A percentile compares a stretch with the other conserved stretches of the same genome.
Conservation (phyloP, 176 grass and related monocot genomes). For the Elymus sibiricus region DNA sequence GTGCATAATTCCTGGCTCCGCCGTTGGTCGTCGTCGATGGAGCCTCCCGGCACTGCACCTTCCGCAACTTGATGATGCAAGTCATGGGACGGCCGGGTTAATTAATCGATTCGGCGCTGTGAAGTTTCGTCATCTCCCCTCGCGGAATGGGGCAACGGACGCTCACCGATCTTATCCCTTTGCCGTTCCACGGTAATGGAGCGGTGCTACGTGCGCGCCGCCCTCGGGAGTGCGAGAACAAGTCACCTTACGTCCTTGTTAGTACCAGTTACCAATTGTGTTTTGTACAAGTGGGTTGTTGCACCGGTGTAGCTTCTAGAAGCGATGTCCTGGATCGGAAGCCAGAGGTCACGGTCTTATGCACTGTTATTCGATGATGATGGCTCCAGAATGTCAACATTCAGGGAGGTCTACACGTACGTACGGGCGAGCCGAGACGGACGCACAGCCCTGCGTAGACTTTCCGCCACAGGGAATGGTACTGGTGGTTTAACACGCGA, state of each 20-base stretch:
- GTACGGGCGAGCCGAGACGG: neutral
- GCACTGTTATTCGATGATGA: neutral
- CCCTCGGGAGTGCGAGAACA: neutral
- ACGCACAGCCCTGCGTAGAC: neutral
- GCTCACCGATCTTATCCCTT: neutral
- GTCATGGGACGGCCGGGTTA: neutral
- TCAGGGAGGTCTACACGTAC: neutral
- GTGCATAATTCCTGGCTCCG: too few relatives aligned
- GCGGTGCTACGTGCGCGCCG: neutral
- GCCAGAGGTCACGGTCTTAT: neutral
- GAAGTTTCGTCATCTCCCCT: neutral
- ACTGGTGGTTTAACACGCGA: neutral
- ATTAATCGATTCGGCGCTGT: neutral
- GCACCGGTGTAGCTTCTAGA: neutral
- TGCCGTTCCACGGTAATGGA: neutral
- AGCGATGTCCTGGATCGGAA: neutral
- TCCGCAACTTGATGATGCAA: neutral
- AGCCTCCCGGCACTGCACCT: neutral
- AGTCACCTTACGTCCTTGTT: neutral
- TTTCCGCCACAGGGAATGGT: neutral
- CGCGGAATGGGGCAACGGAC: neutral
- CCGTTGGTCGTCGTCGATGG: neutral
- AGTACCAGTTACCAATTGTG: neutral
- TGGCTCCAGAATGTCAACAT: slow-evolving; percentile 8
- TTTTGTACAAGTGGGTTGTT: neutral